phyloP scores from a whole-genome alignment of 2,329 filamentous ascomycete species.

The Xylariaceae sp. region DNA sequence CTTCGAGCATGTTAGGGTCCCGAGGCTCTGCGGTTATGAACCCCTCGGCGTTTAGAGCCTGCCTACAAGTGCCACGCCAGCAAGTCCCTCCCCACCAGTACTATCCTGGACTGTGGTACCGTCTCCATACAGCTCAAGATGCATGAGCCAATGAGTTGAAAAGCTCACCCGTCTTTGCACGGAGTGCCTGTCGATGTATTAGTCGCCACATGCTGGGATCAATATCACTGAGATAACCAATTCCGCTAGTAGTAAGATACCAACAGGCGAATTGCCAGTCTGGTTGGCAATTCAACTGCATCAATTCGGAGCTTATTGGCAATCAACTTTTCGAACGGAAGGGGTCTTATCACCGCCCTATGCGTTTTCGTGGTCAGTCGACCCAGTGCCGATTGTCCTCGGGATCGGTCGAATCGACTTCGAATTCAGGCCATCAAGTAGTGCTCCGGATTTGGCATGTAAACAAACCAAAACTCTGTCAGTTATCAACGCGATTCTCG shows the following conservation, averaged over 20 bases:
- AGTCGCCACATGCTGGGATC: slow-evolving; percentile 11
- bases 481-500: too few species aligned
- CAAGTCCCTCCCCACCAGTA: slow-evolving; percentile 4
- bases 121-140: slow-evolving; percentile 1
- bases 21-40: slow-evolving; percentile 14
- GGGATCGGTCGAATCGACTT: slow-evolving; percentile 3
- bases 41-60: slow-evolving; percentile 7
- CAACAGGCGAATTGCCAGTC: slow-evolving; percentile 4
- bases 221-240: slow-evolving; percentile 10
- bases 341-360: not conserved
- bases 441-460: not conserved
- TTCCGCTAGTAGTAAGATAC: slow-evolving; percentile 3
- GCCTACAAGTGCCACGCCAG: slow-evolving; percentile 8
- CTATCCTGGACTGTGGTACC: not conserved
- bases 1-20: slow-evolving; percentile 4
- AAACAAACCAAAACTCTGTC: slow-evolving; percentile 7
- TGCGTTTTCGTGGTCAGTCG: slow-evolving; percentile 11
- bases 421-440: not conserved
- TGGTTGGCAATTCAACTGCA: slow-evolving; percentile 5
- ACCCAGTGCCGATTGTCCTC: slow-evolving; percentile 11
- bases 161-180: slow-evolving; percentile 5
- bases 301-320: slow-evolving; percentile 7
- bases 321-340: slow-evolving; percentile 1
- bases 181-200: not conserved
- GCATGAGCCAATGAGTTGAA: slow-evolving; percentile 12